Percentiles rank a stretch among this genome's conserved stretches.
phyloP scores from a whole-genome alignment of 129 eudicot genomes.

The Flaveria linearis region DNA sequence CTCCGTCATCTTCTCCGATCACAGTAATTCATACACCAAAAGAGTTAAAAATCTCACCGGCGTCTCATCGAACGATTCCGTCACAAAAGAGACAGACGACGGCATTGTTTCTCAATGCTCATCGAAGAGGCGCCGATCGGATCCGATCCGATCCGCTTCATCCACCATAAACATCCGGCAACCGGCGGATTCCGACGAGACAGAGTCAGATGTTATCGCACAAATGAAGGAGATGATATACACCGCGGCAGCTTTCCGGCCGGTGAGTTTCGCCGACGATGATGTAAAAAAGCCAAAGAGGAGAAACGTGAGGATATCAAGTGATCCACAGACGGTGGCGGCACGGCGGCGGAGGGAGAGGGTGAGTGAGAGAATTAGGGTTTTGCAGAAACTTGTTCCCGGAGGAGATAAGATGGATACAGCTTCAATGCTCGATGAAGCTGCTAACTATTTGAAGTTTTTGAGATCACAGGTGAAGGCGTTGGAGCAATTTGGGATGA shows the following conservation, averaged over 20 bases:
- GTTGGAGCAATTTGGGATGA: constrained; percentile 60
- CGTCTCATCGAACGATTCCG: constrained; percentile 40
- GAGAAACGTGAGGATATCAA: constrained; percentile 79
- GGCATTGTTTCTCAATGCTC: constrained; percentile 30
- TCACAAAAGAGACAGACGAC: constrained; percentile 31
- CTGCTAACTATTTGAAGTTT: constrained; percentile 89
- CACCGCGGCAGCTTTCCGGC: constrained; percentile 89
- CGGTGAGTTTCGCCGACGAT: constrained; percentile 59
- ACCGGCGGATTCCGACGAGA: constrained; percentile 52
- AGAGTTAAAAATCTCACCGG: constrained; percentile 6
- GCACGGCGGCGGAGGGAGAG: constrained; percentile 90
- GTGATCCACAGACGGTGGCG: constrained; percentile 93
- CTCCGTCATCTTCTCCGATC: constrained; percentile 56
- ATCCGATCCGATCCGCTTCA: constrained; percentile 42
- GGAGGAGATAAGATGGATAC: constrained; percentile 98
- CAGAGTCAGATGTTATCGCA: constrained; percentile 78
- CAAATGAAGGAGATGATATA: constrained; percentile 97
- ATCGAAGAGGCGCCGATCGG: constrained; percentile 38
- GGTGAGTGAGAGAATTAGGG: constrained; percentile 83
- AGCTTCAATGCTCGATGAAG: constrained; percentile 96
- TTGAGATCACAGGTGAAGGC: constrained; percentile 80
- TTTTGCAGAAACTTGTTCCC: constrained; percentile 83
- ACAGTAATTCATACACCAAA: constrained; percentile 39
- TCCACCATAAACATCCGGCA: constrained; percentile 77
- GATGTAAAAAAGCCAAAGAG: constrained; percentile 69